A percentile compares a stretch with the other conserved stretches of the same genome.
phyloP scores from a whole-genome alignment of 495 filamentous ascomycete species.

The Aspergillus avenaceus region DNA sequence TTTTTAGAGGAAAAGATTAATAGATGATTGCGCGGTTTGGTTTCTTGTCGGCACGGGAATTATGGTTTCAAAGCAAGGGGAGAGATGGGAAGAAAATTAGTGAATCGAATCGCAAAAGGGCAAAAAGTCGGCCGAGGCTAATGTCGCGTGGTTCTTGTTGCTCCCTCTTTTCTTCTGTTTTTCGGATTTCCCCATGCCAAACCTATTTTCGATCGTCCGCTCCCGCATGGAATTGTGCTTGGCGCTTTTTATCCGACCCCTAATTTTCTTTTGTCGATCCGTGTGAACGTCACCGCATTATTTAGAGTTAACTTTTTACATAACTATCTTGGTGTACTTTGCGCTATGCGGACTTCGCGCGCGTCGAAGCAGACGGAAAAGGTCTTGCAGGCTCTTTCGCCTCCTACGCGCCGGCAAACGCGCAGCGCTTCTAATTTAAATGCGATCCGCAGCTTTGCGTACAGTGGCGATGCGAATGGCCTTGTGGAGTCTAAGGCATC shows the following conservation, averaged over 20 bases:
- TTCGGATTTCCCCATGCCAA: slow-evolving; percentile 1
- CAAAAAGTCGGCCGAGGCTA: too few relatives aligned
- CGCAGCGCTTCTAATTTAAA: slow-evolving; percentile 29
- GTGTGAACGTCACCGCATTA: slow-evolving; percentile 18
- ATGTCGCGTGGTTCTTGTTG: too few relatives aligned
- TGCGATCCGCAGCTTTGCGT: slow-evolving; percentile 29
- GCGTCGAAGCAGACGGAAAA: slow-evolving; percentile 56
- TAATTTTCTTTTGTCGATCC: slow-evolving; percentile 14
- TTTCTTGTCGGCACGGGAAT: neutral
- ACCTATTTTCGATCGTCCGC: neutral
- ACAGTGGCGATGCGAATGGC: slow-evolving; percentile 13
- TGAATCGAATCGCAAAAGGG: too few relatives aligned
- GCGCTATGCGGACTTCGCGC: slow-evolving; percentile 58
- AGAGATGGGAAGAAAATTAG: neutral
- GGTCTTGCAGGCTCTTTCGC: slow-evolving; percentile 42
- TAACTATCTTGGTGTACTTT: neutral
- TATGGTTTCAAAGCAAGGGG: neutral
- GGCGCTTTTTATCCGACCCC: neutral
- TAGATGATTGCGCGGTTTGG: neutral
- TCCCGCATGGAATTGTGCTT: neutral
- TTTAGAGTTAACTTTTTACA: neutral
- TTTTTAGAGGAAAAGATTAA: slow-evolving; percentile 2
- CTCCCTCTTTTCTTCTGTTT: neutral
- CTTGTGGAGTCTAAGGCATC: slow-evolving; percentile 8
- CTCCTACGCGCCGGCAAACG: slow-evolving; percentile 36